These are phyloP conservation scores for Glonium stellatum DNA, from an alignment of 495 filamentous ascomycete genomes.

Conservation along the genomic window DNA sequence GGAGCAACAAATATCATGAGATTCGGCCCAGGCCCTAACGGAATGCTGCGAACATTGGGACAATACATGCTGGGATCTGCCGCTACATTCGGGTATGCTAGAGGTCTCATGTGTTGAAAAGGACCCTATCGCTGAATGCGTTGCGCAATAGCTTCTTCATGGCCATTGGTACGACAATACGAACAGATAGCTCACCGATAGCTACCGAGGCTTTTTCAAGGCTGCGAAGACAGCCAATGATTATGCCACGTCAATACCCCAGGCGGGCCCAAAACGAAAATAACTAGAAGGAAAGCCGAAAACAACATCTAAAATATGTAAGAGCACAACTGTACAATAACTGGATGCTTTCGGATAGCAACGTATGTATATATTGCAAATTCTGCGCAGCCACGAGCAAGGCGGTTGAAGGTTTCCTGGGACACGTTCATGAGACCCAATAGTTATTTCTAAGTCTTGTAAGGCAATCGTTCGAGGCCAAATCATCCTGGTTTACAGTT, in stretches of 20 bases:
- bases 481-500: neutral
- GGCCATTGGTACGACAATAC: slow-evolving; percentile 94
- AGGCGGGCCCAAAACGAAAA: slow-evolving; percentile 12
- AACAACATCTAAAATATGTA: neutral
- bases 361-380: neutral
- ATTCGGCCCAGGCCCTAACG: slow-evolving; percentile 87
- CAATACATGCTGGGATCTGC: slow-evolving; percentile 98
- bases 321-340: neutral
- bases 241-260: slow-evolving; percentile 49
- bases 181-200: slow-evolving; percentile 67
- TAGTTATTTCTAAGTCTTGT: neutral
- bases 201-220: slow-evolving; percentile 54
- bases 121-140: slow-evolving; percentile 16
- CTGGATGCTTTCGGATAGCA: neutral
- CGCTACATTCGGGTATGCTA: slow-evolving; percentile 83
- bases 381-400: neutral
- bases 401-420: neutral
- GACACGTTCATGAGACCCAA: neutral
- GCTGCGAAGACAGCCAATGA: slow-evolving; percentile 53
- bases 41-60: slow-evolving; percentile 83
- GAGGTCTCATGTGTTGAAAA: neutral
- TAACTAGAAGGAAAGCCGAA: slow-evolving; percentile 7
- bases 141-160: slow-evolving; percentile 79
- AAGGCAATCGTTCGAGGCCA: neutral
- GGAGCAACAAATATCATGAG: slow-evolving; percentile 90